Percentiles rank a stretch among this genome's conserved stretches.
Conservation (phyloP, 176 grass and related monocot genomes). For the Alloteropsis semialata region DNA sequence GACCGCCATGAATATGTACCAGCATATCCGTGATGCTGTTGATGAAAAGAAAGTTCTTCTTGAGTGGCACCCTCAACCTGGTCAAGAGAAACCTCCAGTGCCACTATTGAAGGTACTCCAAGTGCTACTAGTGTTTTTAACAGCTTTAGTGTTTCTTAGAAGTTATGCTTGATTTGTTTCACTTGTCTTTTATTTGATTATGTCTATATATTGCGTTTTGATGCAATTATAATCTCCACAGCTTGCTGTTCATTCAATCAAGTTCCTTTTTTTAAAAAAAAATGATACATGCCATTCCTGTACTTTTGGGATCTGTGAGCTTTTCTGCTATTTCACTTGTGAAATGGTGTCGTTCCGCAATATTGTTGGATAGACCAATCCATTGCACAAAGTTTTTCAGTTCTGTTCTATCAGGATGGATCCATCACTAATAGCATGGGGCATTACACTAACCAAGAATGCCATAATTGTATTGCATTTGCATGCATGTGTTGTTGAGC, state of each 20-base stretch:
- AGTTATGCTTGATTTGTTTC: conserved; percentile 21
- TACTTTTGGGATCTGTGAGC: not conserved
- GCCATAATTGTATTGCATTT: not conserved
- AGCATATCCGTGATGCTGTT: conserved; percentile 78
- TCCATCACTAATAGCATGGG: not conserved
- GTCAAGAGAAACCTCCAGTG: conserved; percentile 76
- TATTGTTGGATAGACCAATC: not conserved
- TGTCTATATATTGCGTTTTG: not conserved
- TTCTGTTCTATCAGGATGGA: not conserved
- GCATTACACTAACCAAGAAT: not conserved
- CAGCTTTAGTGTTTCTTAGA: not conserved
- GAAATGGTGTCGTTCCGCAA: not conserved
- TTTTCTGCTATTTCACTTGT: not conserved
- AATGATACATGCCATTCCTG: not conserved
- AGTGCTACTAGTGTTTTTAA: not conserved
- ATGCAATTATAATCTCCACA: conserved; percentile 3
- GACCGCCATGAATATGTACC: conserved; percentile 96
- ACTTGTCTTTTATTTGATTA: conserved; percentile 1
- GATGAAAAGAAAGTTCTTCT: conserved; percentile 72
- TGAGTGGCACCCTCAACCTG: conserved; percentile 85
- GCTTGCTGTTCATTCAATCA: conserved; percentile 1
- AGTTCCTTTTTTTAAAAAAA: not conserved
- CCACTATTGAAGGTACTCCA: conserved; percentile 71
- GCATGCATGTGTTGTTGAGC: not conserved
- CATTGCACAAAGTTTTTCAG: not conserved